Base-by-base conservation (phyloP, 31 red algal genomes). In the Asparagopsis taxiformis region DNA sequence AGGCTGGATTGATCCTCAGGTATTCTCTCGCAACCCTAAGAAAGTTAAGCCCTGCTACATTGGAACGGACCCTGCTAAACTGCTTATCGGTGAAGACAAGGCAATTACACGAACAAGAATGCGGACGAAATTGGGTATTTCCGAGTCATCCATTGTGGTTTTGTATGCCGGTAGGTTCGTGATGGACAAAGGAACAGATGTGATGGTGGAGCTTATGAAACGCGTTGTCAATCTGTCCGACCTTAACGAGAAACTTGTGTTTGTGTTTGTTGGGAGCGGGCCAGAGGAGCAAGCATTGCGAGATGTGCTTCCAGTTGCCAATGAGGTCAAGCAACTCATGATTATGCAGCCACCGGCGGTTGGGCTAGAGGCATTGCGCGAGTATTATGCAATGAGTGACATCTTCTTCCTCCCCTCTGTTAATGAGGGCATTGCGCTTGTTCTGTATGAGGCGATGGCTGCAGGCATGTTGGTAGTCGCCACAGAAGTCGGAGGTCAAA, bases 391-490 rank as follows among this genome's bases (percentile, higher is more conserved):
- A 22, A 52, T 79, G 44, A 61, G 62, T 24, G 73, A 88, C 43
- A 55, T 87, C 1, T 63, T 88, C 23, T 54, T 88, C 51, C 56
- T 88, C 15, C 84, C 84, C 23, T 78, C 72, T 34, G 39, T 74
- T 1, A 88, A 88, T 21, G 84, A 88, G 44, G 84, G 84, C 22
- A 79, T 88, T 31, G 72, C 84, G 3, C 44, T 88, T 13, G 84
- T 88, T 56, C 28, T 88, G n/a, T 88, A 88, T 48, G 84, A 88
- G 32, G 84, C 84, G 13, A 88, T 88, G 74, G 84, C 55, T 6
- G 33, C 72, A 15, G 84, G 84, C 16, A 29, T 79, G 57, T 51
- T 88, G 13, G 84, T 59, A 1, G 79, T 88, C 28, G 41, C 73
- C 13, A 79, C 84, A 16, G 84, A 88, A 33, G 84, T 88, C 0